Evolutionary conservation across 2,329 filamentous ascomycete species (phyloP).

Genomic region (Diplodia intermedia): DNA sequence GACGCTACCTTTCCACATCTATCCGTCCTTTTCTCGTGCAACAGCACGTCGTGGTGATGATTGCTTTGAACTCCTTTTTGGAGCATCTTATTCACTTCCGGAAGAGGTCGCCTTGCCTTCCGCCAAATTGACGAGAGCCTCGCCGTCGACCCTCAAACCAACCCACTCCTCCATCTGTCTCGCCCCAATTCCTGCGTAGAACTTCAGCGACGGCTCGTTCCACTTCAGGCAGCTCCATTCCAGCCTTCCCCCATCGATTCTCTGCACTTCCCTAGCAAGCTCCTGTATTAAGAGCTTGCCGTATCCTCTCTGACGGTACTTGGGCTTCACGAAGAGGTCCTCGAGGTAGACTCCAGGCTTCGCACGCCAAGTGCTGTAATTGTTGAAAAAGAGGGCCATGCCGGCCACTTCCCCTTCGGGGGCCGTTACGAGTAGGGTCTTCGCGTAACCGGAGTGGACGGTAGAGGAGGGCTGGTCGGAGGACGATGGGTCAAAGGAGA

Average conservation of each 20-base stretch:
- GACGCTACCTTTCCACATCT: too few relatives aligned
- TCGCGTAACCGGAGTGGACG: slow-evolving; percentile 67
- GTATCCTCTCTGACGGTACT: slow-evolving; percentile 77
- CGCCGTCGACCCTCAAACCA: slow-evolving; percentile 74
- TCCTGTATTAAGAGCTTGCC: slow-evolving; percentile 76
- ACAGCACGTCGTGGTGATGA: neutral
- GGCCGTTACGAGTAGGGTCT: slow-evolving; percentile 70
- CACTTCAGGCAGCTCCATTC: slow-evolving; percentile 94
- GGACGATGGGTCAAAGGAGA: slow-evolving; percentile 71
- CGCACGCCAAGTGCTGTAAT: slow-evolving; percentile 93
- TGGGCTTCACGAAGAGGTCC: slow-evolving; percentile 81
- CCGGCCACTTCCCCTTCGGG: slow-evolving; percentile 62
- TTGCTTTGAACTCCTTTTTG: neutral
- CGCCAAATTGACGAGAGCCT: slow-evolving; percentile 65
- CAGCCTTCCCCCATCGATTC: slow-evolving; percentile 74
- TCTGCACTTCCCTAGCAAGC: slow-evolving; percentile 79
- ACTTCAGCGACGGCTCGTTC: slow-evolving; percentile 89
- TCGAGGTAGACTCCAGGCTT: slow-evolving; percentile 89
- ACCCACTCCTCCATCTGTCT: slow-evolving; percentile 74
- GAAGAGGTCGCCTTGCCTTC: slow-evolving; percentile 4
- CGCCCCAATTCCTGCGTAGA: slow-evolving; percentile 74
- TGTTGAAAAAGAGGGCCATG: slow-evolving; percentile 93
- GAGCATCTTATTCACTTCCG: neutral
- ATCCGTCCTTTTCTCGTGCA: neutral
- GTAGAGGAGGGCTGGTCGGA: neutral